Conservation (phyloP, 495 filamentous ascomycete species). For the Neurospora africana region DNA sequence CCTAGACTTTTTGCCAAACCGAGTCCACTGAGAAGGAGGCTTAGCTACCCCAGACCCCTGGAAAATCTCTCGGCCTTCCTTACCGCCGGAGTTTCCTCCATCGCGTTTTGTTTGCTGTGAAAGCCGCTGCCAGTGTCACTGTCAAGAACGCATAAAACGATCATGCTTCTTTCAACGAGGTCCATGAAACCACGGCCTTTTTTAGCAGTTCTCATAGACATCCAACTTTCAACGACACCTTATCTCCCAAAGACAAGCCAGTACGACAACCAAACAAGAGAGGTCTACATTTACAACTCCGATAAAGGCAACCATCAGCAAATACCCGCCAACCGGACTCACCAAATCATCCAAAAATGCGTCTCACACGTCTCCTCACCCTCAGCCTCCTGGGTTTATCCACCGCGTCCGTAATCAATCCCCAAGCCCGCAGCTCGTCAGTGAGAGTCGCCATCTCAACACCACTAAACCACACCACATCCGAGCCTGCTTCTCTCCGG, state of each 20-base stretch:
- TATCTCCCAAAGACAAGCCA: too few relatives aligned
- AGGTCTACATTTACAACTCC: background rate
- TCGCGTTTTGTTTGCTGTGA: background rate
- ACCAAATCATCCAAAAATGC: background rate
- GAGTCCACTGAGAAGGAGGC: background rate
- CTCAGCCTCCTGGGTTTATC: background rate
- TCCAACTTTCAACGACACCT: background rate
- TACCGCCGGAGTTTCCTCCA: background rate
- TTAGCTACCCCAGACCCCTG: background rate
- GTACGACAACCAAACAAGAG: background rate
- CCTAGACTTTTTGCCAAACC: background rate
- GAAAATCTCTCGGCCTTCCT: background rate
- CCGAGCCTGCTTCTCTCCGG: background rate
- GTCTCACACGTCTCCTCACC: background rate
- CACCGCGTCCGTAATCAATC: background rate
- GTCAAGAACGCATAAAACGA: background rate
- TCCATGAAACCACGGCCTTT: background rate
- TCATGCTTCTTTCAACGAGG: background rate
- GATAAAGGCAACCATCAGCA: background rate
- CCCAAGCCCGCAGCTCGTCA: rapidly evolving
- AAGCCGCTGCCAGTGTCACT: background rate
- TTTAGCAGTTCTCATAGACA: background rate
- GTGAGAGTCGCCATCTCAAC: background rate
- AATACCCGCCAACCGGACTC: background rate
- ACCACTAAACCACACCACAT: background rate